Evolutionary conservation across 805 yeast genomes (phyloP).

Genomic region (Yarrowia divulgata): DNA sequence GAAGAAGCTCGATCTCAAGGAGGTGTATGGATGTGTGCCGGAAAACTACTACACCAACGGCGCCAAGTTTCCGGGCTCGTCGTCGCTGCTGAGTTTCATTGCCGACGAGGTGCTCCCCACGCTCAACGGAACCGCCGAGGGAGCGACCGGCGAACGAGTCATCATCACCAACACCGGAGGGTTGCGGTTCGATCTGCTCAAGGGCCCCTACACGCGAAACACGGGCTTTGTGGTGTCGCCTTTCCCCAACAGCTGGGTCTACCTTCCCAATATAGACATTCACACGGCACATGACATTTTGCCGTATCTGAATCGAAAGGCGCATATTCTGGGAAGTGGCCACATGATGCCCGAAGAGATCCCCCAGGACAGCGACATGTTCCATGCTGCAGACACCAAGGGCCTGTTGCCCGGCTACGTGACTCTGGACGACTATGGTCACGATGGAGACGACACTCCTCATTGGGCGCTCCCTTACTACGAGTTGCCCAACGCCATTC

Average conservation of each 20-base stretch:
- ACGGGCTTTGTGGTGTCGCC: slow-evolving; percentile 86
- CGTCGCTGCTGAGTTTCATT: slow-evolving; percentile 66
- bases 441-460: slow-evolving; percentile 82
- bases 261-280: slow-evolving; percentile 64
- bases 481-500: slow-evolving; percentile 81
- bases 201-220: slow-evolving; percentile 83
- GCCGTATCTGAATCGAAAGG: slow-evolving; percentile 62
- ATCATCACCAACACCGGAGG: slow-evolving; percentile 86
- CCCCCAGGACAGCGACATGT: slow-evolving; percentile 42
- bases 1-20: slow-evolving; percentile 58
- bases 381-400: slow-evolving; percentile 21
- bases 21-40: slow-evolving; percentile 70
- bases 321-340: slow-evolving; percentile 52
- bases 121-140: slow-evolving; percentile 50
- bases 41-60: slow-evolving; percentile 69
- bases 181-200: slow-evolving; percentile 81
- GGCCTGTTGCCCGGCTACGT: slow-evolving; percentile 63
- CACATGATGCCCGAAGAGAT: slow-evolving; percentile 39
- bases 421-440: slow-evolving; percentile 84
- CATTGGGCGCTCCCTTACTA: slow-evolving; percentile 66
- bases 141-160: slow-evolving; percentile 53
- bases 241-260: slow-evolving; percentile 80
- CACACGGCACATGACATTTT: slow-evolving; percentile 62
- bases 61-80: slow-evolving; percentile 66
- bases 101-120: slow-evolving; percentile 62